These are phyloP conservation scores for Tetrapisispora pingtungensis DNA, from an alignment of 805 yeast species.

Conservation along the genomic window DNA sequence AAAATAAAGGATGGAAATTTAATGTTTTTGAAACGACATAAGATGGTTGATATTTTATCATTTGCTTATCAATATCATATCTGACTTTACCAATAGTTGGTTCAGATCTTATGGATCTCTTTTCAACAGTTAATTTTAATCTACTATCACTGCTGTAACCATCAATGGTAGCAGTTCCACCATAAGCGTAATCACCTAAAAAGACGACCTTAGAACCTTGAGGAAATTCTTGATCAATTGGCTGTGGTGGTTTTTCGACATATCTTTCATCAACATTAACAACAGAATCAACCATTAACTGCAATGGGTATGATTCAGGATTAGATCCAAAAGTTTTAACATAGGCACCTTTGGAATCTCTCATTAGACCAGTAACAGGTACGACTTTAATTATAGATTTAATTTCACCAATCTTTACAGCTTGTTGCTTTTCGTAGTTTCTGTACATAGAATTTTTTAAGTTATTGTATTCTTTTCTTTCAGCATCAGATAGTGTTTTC, in stretches of 20 bases:
- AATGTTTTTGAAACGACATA: slow-evolving; percentile 51
- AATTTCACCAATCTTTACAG: slow-evolving; percentile 47
- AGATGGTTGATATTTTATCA: slow-evolving; percentile 54
- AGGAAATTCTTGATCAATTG: slow-evolving; percentile 79
- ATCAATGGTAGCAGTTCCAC: slow-evolving; percentile 59
- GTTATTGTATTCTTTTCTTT: slow-evolving; percentile 36
- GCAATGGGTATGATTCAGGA: slow-evolving; percentile 59
- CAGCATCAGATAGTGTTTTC: slow-evolving; percentile 38
- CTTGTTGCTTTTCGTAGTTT: slow-evolving; percentile 44
- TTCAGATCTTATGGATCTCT: slow-evolving; percentile 39
- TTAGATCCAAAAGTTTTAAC: slow-evolving; percentile 55
- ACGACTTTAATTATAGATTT: slow-evolving; percentile 58
- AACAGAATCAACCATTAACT: slow-evolving; percentile 68
- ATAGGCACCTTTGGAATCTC: slow-evolving; percentile 63
- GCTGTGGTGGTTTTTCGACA: slow-evolving; percentile 58
- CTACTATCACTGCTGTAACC: slow-evolving; percentile 43
- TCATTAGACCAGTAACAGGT: slow-evolving; percentile 66
- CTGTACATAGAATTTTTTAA: slow-evolving; percentile 33
- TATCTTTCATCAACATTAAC: slow-evolving; percentile 63
- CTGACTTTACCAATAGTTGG: slow-evolving; percentile 57
- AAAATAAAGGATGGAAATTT: slow-evolving; percentile 49
- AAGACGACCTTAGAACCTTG: slow-evolving; percentile 59
- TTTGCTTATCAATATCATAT: slow-evolving; percentile 45
- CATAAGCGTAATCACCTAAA: slow-evolving; percentile 81
- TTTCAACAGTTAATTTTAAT: slow-evolving; percentile 45